Conservation (phyloP, 1,284 basidiomycete species). For the Cutaneotrichosporon mucoides region DNA sequence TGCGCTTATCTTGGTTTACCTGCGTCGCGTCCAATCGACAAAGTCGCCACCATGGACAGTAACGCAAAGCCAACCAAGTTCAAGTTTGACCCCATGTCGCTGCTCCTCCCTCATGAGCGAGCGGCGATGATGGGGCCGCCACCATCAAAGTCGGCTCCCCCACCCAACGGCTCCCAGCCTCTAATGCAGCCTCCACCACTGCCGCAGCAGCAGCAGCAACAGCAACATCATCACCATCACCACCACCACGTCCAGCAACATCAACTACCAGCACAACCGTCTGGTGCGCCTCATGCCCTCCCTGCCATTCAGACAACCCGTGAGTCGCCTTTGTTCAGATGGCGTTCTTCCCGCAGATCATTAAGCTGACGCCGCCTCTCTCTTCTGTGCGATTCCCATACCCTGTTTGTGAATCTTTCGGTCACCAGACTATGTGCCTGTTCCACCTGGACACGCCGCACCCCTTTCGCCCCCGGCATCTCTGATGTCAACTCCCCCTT, state of each 20-base stretch:
- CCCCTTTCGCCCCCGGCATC: slow-evolving; percentile 41
- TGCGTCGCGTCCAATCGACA: neutral
- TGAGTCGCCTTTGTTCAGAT: neutral
- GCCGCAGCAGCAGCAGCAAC: neutral
- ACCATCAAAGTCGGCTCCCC: neutral
- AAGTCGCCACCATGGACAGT: slow-evolving; percentile 1
- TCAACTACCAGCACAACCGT: slow-evolving; percentile 10
- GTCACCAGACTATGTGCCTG: slow-evolving; percentile 16
- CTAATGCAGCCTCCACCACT: neutral
- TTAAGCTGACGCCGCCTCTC: neutral
- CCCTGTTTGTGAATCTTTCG: neutral
- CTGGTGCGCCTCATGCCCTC: neutral
- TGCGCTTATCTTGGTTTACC: too few species aligned
- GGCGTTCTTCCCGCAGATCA: neutral
- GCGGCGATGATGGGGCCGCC: slow-evolving; percentile 8
- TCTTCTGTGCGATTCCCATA: too few species aligned
- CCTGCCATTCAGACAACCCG: slow-evolving; percentile 4
- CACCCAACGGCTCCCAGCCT: neutral
- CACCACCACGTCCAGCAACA: neutral
- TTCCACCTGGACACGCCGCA: slow-evolving; percentile 16
- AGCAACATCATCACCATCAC: neutral
- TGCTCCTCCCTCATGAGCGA: slow-evolving; percentile 47
- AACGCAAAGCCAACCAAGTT: slow-evolving; percentile 29
- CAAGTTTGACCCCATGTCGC: slow-evolving; percentile 46
- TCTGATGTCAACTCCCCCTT: slow-evolving; percentile 37